Conservation (phyloP, 495 filamentous ascomycete species). For the Annulohypoxylon nitens region DNA sequence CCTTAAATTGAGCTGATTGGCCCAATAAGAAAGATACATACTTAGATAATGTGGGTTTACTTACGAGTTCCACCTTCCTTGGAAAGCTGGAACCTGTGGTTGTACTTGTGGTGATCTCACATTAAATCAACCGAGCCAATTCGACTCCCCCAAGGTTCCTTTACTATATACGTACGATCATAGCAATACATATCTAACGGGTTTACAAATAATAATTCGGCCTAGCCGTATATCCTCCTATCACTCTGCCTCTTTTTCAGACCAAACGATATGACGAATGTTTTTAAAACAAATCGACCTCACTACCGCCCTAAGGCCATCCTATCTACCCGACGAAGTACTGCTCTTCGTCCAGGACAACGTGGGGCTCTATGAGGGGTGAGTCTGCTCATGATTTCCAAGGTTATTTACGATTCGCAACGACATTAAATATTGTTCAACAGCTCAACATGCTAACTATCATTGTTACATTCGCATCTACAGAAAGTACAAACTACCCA, state of each 20-base stretch:
- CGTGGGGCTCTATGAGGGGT: constrained; percentile 98
- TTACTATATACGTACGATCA: constrained; percentile 16
- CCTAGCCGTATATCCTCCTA: not conserved
- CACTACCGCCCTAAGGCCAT: constrained; percentile 93
- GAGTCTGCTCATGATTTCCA: constrained; percentile 51
- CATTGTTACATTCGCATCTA: constrained; percentile 18
- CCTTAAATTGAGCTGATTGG: not conserved
- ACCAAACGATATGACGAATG: constrained; percentile 76
- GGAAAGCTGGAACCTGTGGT: not conserved
- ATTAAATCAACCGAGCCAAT: not conserved
- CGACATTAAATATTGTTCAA: not conserved
- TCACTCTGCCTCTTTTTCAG: constrained; percentile 1
- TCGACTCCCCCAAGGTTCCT: not conserved
- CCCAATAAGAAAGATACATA: not conserved
- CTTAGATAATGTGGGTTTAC: not conserved
- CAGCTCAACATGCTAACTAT: constrained; percentile 31
- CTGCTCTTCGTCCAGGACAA: constrained; percentile 96
- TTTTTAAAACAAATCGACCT: constrained; percentile 95
- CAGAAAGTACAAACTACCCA: constrained; percentile 95
- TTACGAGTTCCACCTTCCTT: not conserved
- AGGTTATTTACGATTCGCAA: constrained; percentile 12
- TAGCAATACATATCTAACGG: not conserved
- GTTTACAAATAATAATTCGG: constrained; percentile 7
- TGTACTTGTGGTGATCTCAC: not conserved
- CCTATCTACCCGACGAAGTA: constrained; percentile 87